Base-by-base conservation (phyloP, 2,329 filamentous ascomycete genomes). In the Microdochium trichocladiopsis region DNA sequence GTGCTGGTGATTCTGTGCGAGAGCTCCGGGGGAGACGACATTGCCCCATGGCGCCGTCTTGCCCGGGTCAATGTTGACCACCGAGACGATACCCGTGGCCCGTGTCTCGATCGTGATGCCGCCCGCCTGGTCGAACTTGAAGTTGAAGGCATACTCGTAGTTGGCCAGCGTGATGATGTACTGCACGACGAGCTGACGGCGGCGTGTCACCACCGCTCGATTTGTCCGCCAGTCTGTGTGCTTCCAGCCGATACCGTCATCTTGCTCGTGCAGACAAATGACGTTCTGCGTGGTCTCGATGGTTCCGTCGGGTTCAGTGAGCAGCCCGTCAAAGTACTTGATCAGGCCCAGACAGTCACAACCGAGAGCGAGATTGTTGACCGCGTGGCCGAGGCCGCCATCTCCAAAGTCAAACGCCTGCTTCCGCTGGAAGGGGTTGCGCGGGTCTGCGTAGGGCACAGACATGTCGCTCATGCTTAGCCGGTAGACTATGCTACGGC, bases 371-470 rank as follows among this genome's bases (percentile, higher is more conserved):
- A 90, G 74, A 55, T 87, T 87, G 65, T 90, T 90, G 16, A 83
- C 82, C 48, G 77, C 81, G 49, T 80, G 76, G 2, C 86, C 86
- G 23, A 82, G 80, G 4, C 86, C 86, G 10, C 78, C 82, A 53
- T 89, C 84, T 8, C 86, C 86, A 54, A 89, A 80, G 58, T 89
- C 86, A 59, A 90, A 88, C 1, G 85, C 86, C 51, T 84, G 81
- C 63, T 90, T 89, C 43, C 84, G 77, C 50, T 85, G 82, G 62
- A 80, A 88, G 0, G 84, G 85, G 1, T 75, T 69, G 1, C 86
- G 77, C 1, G 82, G 82, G 58, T 88, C 85, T 2, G 73, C 83
- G 57, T 88, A 89, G 0, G 83, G 83, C 0, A 87, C 83, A 2
- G 80, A 80, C 80, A 90, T 86, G 64, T 90, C 87, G 56, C 80